Base-by-base conservation (phyloP, 2,329 filamentous ascomycete genomes). In the Clarireedia monteithiana region DNA sequence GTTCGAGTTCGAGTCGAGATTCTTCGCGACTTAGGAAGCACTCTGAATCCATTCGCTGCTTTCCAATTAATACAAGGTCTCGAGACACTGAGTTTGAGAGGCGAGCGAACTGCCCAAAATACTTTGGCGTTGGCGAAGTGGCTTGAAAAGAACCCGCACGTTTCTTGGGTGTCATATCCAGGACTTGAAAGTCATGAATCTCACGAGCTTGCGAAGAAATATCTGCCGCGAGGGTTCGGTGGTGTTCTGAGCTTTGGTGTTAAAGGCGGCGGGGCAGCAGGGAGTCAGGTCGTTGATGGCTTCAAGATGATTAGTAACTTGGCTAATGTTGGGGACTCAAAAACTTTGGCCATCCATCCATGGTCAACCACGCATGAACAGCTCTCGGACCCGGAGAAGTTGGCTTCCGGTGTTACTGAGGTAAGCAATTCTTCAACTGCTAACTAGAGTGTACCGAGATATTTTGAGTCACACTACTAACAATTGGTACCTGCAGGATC, bases 351-450 rank as follows among this genome's bases (percentile, higher is more conserved):
- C 24, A 95, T 96, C 65, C 91, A 96, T 73, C 92, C 92, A 23
- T 96, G 91, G 89, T 88, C 85, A 5, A 96, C 92, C 2, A 97
- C 92, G 2, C 92, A 97, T 71, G 88, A 95, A 77, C 92, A 97
- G 75, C 79, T 97, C 57, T 84, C 78, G 24, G 87, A 92, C 30
- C 80, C 91, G 69, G 92, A 96, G 78, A 89, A 85, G 73, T 70
- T 79, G 51, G 84, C 76, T 68, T 92, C 89, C 23, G 92, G 92
- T 65, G 89, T 94, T 10, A 94, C 89, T 15, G 85, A 88, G 75
- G 81, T 83, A 68, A 65, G 71, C 56, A 15, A 36, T 53, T 30
- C 15, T 46, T 36, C 30, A 34, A 34, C 30, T 34, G 12, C 30
- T 34, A 34, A 9, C 3, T 4, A 2, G 30, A 20, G 20, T 20